Base-by-base conservation (phyloP, 2,329 filamentous ascomycete genomes). In the Aspergillus fijiensis region DNA sequence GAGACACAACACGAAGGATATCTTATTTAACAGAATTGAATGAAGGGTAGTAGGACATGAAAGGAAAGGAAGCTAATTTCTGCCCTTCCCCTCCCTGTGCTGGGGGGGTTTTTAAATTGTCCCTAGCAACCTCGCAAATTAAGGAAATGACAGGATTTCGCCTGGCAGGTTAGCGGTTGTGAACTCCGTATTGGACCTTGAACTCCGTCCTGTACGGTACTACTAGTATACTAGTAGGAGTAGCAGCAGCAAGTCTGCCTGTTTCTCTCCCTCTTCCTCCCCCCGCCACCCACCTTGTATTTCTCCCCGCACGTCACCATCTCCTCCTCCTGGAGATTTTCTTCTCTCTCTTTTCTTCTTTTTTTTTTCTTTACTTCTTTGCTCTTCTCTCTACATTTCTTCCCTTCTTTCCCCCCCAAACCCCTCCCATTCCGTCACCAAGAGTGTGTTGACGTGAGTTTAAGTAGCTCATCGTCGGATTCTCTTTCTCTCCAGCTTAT, bases 291-390 rank as follows among this genome's bases (percentile, higher is more conserved):
- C 27, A 45, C 16, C 45, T 21, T 31, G 27, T n/a, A 31, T 31
- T 33, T 47, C 33, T 47, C 53, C 52, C 53, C 53, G 53, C 53
- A 55, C 53, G 53, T 49, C 54, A 33, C 51, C 51, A 27, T 11
- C 45, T 29, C 27, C 39, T 23, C 14, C 42, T 27, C 42, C 49
- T 33, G 49, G 29, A 19, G 21, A 25, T 58, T 33, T 19, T 45
- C n/a, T 27, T 14, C 27, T 45, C 10, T n/a, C 55, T 35, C 11
- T 53, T 47, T 33, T 42, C 25, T 25, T 35, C 11, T 33, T 39
- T 1, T 11, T n/a, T 4, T 51, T 27, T 25, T 29, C n/a, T 35
- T 27, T 16, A 47, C 12, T 16, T 50, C 52, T 51, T 55, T 31
- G 42, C 25, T 21, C 12, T 48, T 49, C 14, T 9, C 39, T 45